These are phyloP conservation scores for Trichoderma sp. DNA, from an alignment of 2,329 filamentous ascomycete species.

Conservation along the genomic window DNA sequence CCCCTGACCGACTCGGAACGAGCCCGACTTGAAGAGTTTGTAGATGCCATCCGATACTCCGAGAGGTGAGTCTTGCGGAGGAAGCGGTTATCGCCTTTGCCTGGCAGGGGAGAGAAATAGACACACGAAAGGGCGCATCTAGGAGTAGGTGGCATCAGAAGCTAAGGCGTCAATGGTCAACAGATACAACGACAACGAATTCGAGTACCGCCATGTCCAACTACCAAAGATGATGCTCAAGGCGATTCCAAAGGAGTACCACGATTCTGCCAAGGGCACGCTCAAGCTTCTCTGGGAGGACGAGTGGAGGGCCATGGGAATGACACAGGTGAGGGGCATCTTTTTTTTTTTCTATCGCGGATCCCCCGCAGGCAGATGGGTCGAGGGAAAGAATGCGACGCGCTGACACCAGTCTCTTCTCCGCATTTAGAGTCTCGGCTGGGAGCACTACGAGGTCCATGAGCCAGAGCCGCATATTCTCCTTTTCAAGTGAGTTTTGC, in stretches of 20 bases:
- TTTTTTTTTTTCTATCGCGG: neutral
- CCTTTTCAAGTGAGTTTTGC: constrained; percentile 77
- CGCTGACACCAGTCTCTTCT: constrained; percentile 23
- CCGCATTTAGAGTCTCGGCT: constrained; percentile 76
- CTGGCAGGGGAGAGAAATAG: neutral
- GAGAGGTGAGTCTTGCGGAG: constrained; percentile 61
- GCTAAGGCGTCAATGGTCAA: constrained; percentile 3
- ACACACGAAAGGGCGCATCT: neutral
- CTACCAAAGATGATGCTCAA: constrained; percentile 98
- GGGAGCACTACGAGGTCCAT: constrained; percentile 99
- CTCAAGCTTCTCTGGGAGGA: constrained; percentile 97
- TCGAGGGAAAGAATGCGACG: neutral
- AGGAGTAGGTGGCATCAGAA: neutral
- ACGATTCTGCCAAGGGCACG: constrained; percentile 83
- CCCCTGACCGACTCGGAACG: constrained; percentile 77
- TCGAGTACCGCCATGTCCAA: constrained; percentile 96
- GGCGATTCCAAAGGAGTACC: constrained; percentile 91
- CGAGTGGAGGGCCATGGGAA: constrained; percentile 94
- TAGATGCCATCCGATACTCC: constrained; percentile 94
- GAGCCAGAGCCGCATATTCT: constrained; percentile 98
- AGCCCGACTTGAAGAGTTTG: constrained; percentile 81
- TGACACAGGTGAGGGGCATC: constrained; percentile 72
- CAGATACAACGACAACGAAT: constrained; percentile 90
- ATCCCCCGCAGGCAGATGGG: neutral
- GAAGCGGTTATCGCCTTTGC: neutral